A percentile compares a stretch with the other conserved stretches of the same genome.
Evolutionary conservation across 805 yeast species (phyloP).

Genomic region (Candida koratica): DNA sequence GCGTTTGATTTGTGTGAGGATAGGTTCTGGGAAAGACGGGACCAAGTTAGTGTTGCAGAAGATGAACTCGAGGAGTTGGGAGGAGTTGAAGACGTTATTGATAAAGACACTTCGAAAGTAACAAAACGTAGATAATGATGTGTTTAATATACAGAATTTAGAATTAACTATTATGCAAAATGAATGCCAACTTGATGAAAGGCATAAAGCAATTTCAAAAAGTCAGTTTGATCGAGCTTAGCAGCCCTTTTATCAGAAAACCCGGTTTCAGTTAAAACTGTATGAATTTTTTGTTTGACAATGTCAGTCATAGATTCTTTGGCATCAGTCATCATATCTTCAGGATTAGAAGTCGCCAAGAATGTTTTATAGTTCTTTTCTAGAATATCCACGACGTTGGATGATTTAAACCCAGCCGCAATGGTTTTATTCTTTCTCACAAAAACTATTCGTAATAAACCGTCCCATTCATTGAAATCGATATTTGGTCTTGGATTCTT

Average conservation of each 20-base stretch:
- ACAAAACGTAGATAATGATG: conserved; percentile 50
- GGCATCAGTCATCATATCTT: conserved; percentile 42
- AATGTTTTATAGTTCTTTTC: conserved; percentile 85
- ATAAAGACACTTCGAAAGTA: conserved; percentile 54
- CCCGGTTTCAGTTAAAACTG: conserved; percentile 76
- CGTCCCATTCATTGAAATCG: conserved; percentile 96
- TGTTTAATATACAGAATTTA: neutral
- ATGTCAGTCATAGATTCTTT: conserved; percentile 38
- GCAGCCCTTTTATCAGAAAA: conserved; percentile 84
- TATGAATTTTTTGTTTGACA: conserved; percentile 66
- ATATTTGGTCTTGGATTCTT: conserved; percentile 92
- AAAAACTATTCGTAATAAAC: conserved; percentile 83
- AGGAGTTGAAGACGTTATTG: conserved; percentile 85
- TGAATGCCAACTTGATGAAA: conserved; percentile 97
- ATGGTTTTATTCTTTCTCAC: conserved; percentile 92
- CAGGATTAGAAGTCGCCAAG: conserved; percentile 49
- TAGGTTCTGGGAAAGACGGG: conserved; percentile 99
- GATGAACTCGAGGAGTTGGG: conserved; percentile 87
- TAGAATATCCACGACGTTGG: conserved; percentile 71
- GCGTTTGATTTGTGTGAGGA: conserved; percentile 90
- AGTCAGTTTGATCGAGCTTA: conserved; percentile 93
- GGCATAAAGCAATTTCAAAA: conserved; percentile 77
- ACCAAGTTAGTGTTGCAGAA: conserved; percentile 81
- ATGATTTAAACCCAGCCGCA: conserved; percentile 86
- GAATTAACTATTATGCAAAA: conserved; percentile 56